Evolutionary conservation across 2,329 filamentous ascomycete genomes (phyloP).

Genomic region (Aureobasidium leucospermi): DNA sequence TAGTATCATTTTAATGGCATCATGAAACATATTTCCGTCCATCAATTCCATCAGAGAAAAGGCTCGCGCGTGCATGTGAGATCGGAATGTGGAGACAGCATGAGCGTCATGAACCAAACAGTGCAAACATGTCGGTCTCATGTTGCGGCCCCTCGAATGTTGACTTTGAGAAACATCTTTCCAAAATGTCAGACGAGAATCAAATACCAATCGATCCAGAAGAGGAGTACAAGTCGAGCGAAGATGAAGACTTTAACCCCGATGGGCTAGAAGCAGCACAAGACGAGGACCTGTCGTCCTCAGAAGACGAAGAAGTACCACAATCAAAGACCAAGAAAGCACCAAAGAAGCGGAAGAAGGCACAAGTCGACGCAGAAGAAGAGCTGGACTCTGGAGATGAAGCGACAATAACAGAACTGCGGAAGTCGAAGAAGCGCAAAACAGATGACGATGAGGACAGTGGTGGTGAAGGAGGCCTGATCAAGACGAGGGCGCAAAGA

Average conservation of each 20-base stretch:
- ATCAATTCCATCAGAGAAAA: neutral
- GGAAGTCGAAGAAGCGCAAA: constrained; percentile 31
- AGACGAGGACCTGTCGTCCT: constrained; percentile 25
- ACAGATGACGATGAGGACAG: constrained; percentile 32
- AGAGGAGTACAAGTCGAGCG: constrained; percentile 35
- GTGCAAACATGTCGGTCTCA: neutral
- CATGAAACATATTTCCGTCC: neutral
- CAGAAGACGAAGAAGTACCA: constrained; percentile 25
- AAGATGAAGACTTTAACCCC: constrained; percentile 39
- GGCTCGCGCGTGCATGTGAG: neutral
- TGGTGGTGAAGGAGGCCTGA: constrained; percentile 43
- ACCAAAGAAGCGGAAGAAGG: constrained; percentile 33
- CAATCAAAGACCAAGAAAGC: constrained; percentile 22
- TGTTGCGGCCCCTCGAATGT: neutral
- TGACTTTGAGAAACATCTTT: neutral
- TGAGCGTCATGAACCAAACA: constrained; percentile 2
- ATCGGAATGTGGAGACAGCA: neutral
- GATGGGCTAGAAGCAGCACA: constrained; percentile 24
- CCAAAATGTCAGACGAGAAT: constrained; percentile 1
- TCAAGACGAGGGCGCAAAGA: constrained; percentile 48
- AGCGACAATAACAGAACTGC: constrained; percentile 45
- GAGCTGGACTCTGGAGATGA: constrained; percentile 51
- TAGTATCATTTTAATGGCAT: neutral
- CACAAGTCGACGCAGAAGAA: constrained; percentile 28
- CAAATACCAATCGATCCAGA: constrained; percentile 18